Evolutionary conservation across 345 rosid species (phyloP).

Genomic region (Kernera saxatilis): DNA sequence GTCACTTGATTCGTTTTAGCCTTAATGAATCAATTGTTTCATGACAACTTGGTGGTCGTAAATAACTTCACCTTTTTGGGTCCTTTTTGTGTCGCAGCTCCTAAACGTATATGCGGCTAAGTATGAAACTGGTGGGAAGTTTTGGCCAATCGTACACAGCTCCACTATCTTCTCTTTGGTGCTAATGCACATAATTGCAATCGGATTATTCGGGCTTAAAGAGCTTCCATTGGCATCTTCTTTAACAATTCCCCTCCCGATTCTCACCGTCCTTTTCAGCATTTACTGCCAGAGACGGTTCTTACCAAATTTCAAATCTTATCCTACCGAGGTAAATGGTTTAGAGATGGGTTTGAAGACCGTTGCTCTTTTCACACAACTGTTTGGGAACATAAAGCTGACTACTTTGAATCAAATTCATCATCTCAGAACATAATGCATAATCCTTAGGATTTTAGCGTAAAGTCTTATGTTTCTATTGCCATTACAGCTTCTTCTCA

Average conservation of each 20-base stretch:
- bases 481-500: neutral
- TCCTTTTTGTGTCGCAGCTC: slow-evolving; percentile 46
- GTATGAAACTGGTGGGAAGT: slow-evolving; percentile 72
- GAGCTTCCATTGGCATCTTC: slow-evolving; percentile 65
- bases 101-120: slow-evolving; percentile 70
- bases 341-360: neutral
- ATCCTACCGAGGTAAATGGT: slow-evolving; percentile 71
- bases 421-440: slow-evolving; percentile 1
- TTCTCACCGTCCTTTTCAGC: slow-evolving; percentile 70
- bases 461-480: neutral
- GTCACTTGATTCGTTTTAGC: slow-evolving; percentile 17
- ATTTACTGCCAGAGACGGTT: slow-evolving; percentile 71
- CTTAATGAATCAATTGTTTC: neutral
- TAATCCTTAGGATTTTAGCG: neutral
- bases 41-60: slow-evolving; percentile 17
- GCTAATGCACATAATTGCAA: slow-evolving; percentile 82
- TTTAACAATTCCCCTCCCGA: slow-evolving; percentile 71
- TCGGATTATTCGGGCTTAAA: slow-evolving; percentile 84
- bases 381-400: neutral
- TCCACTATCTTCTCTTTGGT: slow-evolving; percentile 66
- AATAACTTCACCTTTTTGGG: neutral
- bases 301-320: slow-evolving; percentile 57
- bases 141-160: slow-evolving; percentile 79
- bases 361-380: neutral
- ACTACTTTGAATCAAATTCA: neutral